phyloP scores from a whole-genome alignment of 2,329 filamentous ascomycete species.

The Teratosphaeria gauchensis region DNA sequence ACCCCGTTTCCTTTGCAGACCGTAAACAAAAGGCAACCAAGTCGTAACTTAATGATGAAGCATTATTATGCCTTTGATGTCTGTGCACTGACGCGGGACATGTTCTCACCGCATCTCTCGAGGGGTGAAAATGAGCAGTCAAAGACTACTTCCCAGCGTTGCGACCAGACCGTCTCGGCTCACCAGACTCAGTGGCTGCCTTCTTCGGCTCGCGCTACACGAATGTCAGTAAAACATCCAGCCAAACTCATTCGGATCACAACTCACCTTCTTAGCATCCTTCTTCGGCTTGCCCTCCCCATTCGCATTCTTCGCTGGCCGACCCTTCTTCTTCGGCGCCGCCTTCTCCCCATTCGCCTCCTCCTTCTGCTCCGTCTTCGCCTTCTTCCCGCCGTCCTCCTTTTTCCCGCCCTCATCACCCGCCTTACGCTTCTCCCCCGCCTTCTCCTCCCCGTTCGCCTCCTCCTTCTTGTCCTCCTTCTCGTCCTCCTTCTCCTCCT shows the following conservation, averaged over 20 bases:
- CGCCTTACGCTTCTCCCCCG: conserved; percentile 23
- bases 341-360: conserved; percentile 21
- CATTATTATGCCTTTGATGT: not conserved
- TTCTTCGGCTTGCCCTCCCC: conserved; percentile 26
- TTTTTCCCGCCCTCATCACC: conserved; percentile 15
- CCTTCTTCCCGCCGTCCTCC: conserved; percentile 18
- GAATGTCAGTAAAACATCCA: not conserved
- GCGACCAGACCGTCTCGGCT: conserved; percentile 38
- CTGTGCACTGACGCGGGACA: not conserved
- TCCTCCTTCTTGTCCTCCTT: conserved; percentile 12
- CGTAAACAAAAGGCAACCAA: not conserved
- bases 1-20: not conserved
- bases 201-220: conserved; percentile 35
- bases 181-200: conserved; percentile 39
- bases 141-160: conserved; percentile 23
- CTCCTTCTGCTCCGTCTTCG: conserved; percentile 23
- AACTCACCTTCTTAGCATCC: conserved; percentile 25
- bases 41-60: not conserved
- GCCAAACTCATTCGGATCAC: too few relatives aligned
- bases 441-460: conserved; percentile 17
- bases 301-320: conserved; percentile 31
- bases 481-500: conserved; percentile 12
- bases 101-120: not conserved
- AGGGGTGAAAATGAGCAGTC: not conserved
- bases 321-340: conserved; percentile 32